Evolutionary conservation across 345 rosid species (phyloP).

Genomic region (Hevea brasiliensis): DNA sequence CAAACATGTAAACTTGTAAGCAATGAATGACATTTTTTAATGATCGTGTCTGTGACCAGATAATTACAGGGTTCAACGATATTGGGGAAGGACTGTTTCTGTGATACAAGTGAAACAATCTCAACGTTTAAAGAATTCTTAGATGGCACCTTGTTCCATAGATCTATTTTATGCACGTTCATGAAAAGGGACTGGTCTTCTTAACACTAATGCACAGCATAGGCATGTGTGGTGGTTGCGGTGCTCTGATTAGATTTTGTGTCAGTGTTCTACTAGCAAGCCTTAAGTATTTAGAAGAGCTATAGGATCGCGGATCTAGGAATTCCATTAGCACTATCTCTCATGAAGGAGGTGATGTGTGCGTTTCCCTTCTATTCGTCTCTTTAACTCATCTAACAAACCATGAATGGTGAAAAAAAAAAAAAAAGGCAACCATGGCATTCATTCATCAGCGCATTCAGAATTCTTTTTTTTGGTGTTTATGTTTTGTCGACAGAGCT

Average conservation of each 20-base stretch:
- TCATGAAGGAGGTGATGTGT: too few relatives aligned
- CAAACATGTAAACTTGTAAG: not conserved
- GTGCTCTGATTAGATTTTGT: not conserved
- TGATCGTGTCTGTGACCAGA: not conserved
- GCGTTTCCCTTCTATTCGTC: too few relatives aligned
- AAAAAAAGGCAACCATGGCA: not conserved
- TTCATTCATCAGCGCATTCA: not conserved
- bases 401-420: not conserved
- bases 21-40: not conserved
- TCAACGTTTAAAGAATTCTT: not conserved
- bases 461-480: not conserved
- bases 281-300: not conserved
- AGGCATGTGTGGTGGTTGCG: not conserved
- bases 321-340: not conserved
- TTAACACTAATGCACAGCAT: not conserved
- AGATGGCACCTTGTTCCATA: not conserved
- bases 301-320: not conserved
- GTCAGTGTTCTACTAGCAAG: not conserved
- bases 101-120: not conserved
- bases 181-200: not conserved
- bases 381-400: not conserved
- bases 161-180: not conserved
- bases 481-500: constrained; percentile 50
- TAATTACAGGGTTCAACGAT: not conserved
- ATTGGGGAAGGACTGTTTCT: too few relatives aligned